Percentiles rank a stretch among this genome's conserved stretches.
Evolutionary conservation across 1,284 basidiomycete genomes (phyloP).

Genomic region (Fistulina hepatica): DNA sequence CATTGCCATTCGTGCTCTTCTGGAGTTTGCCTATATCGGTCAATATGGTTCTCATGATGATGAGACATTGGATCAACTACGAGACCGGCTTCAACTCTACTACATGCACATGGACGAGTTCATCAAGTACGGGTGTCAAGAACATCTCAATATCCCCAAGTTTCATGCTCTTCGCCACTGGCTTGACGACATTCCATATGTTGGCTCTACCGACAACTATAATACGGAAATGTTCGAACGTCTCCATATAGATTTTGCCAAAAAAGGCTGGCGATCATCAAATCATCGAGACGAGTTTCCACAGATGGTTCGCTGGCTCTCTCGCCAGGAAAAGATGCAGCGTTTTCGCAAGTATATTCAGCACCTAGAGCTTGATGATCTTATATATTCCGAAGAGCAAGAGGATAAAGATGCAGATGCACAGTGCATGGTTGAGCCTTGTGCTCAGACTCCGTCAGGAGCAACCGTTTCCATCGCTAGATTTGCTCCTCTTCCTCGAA

Average conservation of each 20-base stretch:
- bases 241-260: slow-evolving; percentile 25
- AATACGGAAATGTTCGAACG: slow-evolving; percentile 25
- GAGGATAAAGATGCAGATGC: not conserved
- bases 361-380: no score
- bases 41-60: slow-evolving; percentile 20
- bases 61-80: slow-evolving; percentile 17
- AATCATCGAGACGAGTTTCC: slow-evolving; percentile 22
- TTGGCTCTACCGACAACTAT: slow-evolving; percentile 23
- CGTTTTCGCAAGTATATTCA: not conserved
- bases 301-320: slow-evolving; percentile 27
- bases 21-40: slow-evolving; percentile 20
- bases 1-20: slow-evolving; percentile 14
- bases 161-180: slow-evolving; percentile 24
- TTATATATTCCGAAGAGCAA: not conserved
- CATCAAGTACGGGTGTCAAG: slow-evolving; percentile 17
- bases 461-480: no score
- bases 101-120: slow-evolving; percentile 21
- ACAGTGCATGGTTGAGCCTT: no score
- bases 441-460: no score
- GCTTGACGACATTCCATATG: slow-evolving; percentile 15
- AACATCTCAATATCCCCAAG: slow-evolving; percentile 26
- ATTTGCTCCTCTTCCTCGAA: no score
- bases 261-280: slow-evolving; percentile 23
- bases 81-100: slow-evolving; percentile 16
- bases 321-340: slow-evolving; percentile 19